Evolutionary conservation across 768 basidiomycete species (phyloP), one percentile per base, ranked within the genome.

Genomic region (Phaffia tasmanica): DNA sequence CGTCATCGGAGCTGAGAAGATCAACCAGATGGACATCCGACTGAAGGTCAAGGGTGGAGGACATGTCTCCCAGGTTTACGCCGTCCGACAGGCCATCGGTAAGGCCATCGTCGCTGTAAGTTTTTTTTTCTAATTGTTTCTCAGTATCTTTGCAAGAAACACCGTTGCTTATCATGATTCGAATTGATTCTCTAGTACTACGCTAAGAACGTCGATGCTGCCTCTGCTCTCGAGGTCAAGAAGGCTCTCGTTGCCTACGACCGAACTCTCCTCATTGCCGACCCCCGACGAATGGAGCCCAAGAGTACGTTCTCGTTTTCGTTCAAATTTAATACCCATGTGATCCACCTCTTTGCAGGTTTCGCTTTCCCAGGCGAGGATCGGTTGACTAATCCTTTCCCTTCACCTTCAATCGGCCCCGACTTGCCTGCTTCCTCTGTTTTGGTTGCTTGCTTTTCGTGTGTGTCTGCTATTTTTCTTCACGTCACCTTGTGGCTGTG

Each of bases 41-140:
- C 89, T 98, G 63, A 89, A 93, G 60, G 94, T 95, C 72, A 93
- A 92, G 79, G 95, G 95, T 77, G 95, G 95, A 83, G 95, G 95
- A 79, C 95, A 98, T 82, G 92, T 91, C 68, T 94, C 94, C 63
- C 94, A 99, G 79, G 83, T 99, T 70, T 99, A 98, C 80, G 95
- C 95, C 70, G 90, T 98, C 77, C 89, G 95, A 70, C 95, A 99
- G 81, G 95, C 95, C 49, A 94, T 99, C 74, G 87, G 89, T 72
- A 97, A 95, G 81, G 95, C 94, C 68, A 79, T 98, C 71, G 88
- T 99, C 73, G 95, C 95, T 53, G 60, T 98, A 90, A 71, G 75
- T 76, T 11, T 54, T 21, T 42, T 8, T 59, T 23, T 35, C 57
- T 2, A 8, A 35, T n/a, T 46, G 47, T 53, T 8, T 57, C 48